These are phyloP conservation scores for Umbilicus rupestris DNA, from an alignment of 164 flowering plant genomes.

Conservation along the genomic window DNA sequence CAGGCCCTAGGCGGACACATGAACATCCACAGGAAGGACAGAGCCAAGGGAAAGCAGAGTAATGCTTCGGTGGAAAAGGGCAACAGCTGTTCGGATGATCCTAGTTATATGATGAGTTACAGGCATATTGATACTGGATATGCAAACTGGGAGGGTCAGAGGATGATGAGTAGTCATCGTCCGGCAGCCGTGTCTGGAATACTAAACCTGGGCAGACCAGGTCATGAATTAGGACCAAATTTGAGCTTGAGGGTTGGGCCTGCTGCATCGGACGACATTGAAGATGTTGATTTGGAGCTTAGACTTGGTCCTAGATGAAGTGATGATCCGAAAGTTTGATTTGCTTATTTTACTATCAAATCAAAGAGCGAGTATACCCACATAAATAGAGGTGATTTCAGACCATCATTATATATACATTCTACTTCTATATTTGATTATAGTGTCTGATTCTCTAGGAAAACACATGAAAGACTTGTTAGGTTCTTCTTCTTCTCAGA, in stretches of 20 bases:
- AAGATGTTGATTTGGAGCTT: conserved; percentile 8
- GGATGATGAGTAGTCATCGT: conserved; percentile 1
- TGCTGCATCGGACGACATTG: background rate
- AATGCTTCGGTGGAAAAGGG: background rate
- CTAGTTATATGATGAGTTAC: background rate
- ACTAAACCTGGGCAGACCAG: background rate
- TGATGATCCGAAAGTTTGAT: too few species aligned
- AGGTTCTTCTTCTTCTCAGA: too few species aligned
- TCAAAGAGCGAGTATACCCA: too few species aligned
- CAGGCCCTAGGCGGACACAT: conserved; percentile 6
- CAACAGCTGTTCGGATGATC: background rate
- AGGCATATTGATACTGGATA: background rate
- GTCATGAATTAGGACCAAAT: background rate
- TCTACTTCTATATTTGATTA: background rate
- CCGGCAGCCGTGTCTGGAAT: background rate
- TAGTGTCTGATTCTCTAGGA: too few species aligned
- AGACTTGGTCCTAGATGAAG: conserved; percentile 7
- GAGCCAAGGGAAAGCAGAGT: background rate
- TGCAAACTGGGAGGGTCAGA: conserved; percentile 2
- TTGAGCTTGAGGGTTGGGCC: conserved; percentile 5
- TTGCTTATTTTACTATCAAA: too few species aligned
- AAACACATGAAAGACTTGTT: too few species aligned
- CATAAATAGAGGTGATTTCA: background rate
- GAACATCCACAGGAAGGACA: conserved; percentile 3
- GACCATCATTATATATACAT: background rate